phyloP scores from a whole-genome alignment of 805 yeast genomes.

The Wickerhamomyces kurtzmanii region DNA sequence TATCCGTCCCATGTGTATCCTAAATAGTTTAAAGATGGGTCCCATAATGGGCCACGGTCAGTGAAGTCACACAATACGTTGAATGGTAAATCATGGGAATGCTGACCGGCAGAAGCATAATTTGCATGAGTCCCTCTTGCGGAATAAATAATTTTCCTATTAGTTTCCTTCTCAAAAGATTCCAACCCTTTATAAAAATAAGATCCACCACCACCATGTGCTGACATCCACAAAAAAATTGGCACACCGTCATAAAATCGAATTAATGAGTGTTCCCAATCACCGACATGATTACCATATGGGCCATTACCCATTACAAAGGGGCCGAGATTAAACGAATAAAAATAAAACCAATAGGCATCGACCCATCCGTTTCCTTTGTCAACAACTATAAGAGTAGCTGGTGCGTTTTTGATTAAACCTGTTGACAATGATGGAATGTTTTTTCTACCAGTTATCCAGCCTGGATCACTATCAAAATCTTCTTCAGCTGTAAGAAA shows the following conservation, averaged over 20 bases:
- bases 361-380: constrained; percentile 94
- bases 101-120: constrained; percentile 93
- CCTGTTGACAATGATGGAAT: constrained; percentile 69
- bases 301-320: constrained; percentile 98
- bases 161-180: constrained; percentile 15
- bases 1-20: constrained; percentile 74
- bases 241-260: constrained; percentile 79
- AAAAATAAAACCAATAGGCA: constrained; percentile 93
- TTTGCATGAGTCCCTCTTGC: constrained; percentile 98
- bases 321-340: constrained; percentile 91
- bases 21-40: constrained; percentile 72
- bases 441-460: constrained; percentile 71
- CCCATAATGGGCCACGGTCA: constrained; percentile 94
- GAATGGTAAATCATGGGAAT: constrained; percentile 91
- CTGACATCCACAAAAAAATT: constrained; percentile 87
- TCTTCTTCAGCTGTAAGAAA: constrained; percentile 62
- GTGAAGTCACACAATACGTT: constrained; percentile 87
- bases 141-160: constrained; percentile 71
- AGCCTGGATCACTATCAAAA: constrained; percentile 67
- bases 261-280: constrained; percentile 94
- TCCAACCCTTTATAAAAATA: constrained; percentile 72
- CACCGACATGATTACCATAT: constrained; percentile 94
- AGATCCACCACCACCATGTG: constrained; percentile 96
- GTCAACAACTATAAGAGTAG: constrained; percentile 73
- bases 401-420: constrained; percentile 65